These are phyloP conservation scores for Xanthoceras sorbifolium DNA, from an alignment of 345 rosid species.

Conservation along the genomic window DNA sequence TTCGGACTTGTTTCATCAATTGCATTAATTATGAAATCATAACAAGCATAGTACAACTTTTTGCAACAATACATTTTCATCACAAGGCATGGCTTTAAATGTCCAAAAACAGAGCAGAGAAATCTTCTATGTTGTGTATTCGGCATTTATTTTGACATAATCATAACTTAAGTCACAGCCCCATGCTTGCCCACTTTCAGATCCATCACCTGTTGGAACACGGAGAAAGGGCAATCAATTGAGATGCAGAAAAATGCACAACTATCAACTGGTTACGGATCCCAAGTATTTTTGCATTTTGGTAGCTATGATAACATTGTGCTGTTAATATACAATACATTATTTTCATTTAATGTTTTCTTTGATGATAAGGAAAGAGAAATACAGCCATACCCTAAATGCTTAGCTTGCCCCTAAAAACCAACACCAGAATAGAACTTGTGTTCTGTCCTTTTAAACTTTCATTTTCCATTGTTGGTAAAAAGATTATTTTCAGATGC, in stretches of 20 bases:
- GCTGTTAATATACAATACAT: background rate
- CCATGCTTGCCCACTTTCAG: slow-evolving; percentile 72
- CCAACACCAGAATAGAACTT: background rate
- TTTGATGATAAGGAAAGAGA: background rate
- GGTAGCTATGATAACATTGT: background rate
- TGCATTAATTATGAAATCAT: background rate
- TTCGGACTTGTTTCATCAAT: background rate
- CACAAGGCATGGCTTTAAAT: background rate
- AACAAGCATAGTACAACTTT: background rate
- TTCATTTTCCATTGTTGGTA: background rate
- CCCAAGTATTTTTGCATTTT: background rate
- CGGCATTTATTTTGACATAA: slow-evolving; percentile 86
- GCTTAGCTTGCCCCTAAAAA: background rate
- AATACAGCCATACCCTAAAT: no score
- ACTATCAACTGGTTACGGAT: background rate
- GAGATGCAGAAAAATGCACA: background rate
- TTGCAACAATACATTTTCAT: background rate
- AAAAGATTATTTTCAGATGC: background rate
- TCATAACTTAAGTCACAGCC: slow-evolving; percentile 91
- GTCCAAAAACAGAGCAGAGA: no score
- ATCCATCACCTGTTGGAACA: slow-evolving; percentile 55
- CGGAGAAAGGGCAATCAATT: background rate
- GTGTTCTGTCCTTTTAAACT: background rate
- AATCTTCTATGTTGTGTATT: slow-evolving; percentile 63
- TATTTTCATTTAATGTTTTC: background rate